A percentile compares a stretch with the other conserved stretches of the same genome.
phyloP scores from a whole-genome alignment of 1,284 basidiomycete genomes.

The Fereydounia khargensis region DNA sequence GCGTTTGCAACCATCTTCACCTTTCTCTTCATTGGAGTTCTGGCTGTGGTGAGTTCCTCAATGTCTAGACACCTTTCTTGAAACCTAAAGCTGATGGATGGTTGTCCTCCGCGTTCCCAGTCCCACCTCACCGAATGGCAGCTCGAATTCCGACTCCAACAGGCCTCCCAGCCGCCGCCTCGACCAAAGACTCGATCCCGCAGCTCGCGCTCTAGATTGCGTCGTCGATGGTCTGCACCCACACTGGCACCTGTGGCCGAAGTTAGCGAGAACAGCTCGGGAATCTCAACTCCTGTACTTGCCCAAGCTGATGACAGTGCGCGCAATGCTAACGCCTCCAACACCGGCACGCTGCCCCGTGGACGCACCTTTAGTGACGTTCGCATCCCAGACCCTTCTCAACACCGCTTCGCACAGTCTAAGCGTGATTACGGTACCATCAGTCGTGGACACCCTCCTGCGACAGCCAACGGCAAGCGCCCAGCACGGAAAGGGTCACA shows the following conservation, averaged over 20 bases:
- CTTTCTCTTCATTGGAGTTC: constrained; percentile 66
- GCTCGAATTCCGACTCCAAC: constrained; percentile 31
- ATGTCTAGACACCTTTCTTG: too few species aligned
- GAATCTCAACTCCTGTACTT: constrained; percentile 47
- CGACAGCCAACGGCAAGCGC: too few species aligned
- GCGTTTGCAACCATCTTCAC: constrained; percentile 67
- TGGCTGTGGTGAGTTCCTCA: constrained; percentile 28
- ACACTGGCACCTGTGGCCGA: constrained; percentile 52
- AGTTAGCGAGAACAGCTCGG: constrained; percentile 53
- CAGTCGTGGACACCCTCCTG: constrained; percentile 17
- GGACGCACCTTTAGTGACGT: too few species aligned
- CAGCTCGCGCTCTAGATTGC: constrained; percentile 7
- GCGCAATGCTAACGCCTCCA: too few species aligned
- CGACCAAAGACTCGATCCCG: constrained; percentile 10
- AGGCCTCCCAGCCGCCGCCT: constrained; percentile 4
- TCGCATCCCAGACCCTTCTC: too few species aligned
- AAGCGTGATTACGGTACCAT: constrained; percentile 27
- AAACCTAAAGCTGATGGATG: too few species aligned
- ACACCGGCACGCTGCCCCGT: too few species aligned
- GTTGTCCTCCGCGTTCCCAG: too few species aligned
- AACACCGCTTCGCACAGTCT: too few species aligned
- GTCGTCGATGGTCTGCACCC: constrained; percentile 42
- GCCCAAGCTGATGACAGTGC: constrained; percentile 31
- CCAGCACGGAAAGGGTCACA: too few species aligned
- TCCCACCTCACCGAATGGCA: constrained; percentile 55